Percentiles rank a stretch among this genome's conserved stretches.
These are phyloP conservation scores for Macrotyloma uniflorum DNA, from an alignment of 306 rosid genomes.

Conservation along the genomic window DNA sequence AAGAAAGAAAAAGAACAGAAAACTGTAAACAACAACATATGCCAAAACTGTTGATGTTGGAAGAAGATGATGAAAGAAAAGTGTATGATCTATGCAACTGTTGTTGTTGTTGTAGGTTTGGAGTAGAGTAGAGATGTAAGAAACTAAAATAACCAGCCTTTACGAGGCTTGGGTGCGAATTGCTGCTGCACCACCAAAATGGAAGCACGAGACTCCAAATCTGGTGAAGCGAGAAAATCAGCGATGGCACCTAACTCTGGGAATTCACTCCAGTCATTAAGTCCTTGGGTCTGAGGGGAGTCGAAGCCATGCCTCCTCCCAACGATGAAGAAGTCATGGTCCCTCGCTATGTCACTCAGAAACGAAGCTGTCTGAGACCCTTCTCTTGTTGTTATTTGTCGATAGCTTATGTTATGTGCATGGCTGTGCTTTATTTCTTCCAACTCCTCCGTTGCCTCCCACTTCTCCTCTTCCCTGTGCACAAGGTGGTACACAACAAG, in stretches of 20 bases:
- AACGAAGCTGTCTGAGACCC: constrained; percentile 40
- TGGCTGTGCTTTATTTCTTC: too few relatives aligned
- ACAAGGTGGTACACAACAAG: constrained; percentile 49
- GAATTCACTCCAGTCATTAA: constrained; percentile 65
- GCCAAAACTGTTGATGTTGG: too few relatives aligned
- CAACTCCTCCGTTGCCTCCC: not conserved
- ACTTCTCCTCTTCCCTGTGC: not conserved
- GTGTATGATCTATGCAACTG: too few relatives aligned
- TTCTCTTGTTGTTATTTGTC: constrained; percentile 13
- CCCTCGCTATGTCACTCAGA: constrained; percentile 35
- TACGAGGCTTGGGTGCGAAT: not conserved
- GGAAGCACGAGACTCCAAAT: constrained; percentile 47
- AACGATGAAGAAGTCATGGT: constrained; percentile 58
- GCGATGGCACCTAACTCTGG: constrained; percentile 67
- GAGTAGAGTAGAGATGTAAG: too few relatives aligned
- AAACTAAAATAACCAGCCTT: not conserved
- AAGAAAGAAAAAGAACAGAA: too few relatives aligned
- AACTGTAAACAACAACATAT: too few relatives aligned
- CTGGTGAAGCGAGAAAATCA: constrained; percentile 71
- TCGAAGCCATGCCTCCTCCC: constrained; percentile 51
- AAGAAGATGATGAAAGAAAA: too few relatives aligned
- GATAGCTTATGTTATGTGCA: not conserved
- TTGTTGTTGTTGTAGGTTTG: too few relatives aligned
- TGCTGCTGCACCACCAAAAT: constrained; percentile 62
- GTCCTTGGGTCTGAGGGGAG: constrained; percentile 52